Percentiles rank a stretch among this genome's conserved stretches.
Evolutionary conservation across 305 asterid species (phyloP).

Genomic region (Euphrasia arctica): DNA sequence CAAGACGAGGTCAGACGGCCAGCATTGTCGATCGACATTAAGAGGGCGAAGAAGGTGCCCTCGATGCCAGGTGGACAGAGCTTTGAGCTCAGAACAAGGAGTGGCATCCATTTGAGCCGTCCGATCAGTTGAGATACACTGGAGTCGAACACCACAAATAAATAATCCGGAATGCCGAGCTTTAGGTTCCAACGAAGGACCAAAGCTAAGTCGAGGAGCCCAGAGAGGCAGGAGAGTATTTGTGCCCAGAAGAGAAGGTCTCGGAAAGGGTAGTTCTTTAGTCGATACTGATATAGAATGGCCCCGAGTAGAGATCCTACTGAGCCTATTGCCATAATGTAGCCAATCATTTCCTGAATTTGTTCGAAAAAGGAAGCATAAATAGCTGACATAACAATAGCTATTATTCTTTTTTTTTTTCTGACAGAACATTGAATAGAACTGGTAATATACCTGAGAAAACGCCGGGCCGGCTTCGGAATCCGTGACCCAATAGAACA

Average conservation of each 20-base stretch:
- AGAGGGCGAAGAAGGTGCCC: conserved; percentile 90
- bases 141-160: conserved; percentile 73
- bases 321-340: conserved; percentile 77
- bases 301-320: conserved; percentile 79
- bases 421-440: too few relatives aligned
- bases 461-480: conserved; percentile 65
- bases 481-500: conserved; percentile 95
- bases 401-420: too few relatives aligned
- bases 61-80: conserved; percentile 93
- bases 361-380: too few relatives aligned
- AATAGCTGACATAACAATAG: too few relatives aligned
- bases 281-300: conserved; percentile 59
- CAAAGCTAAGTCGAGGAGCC: conserved; percentile 73
- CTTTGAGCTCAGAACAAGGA: conserved; percentile 83
- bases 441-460: conserved; percentile 48
- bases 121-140: conserved; percentile 72
- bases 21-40: conserved; percentile 87
- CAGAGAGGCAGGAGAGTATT: conserved; percentile 65
- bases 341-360: conserved; percentile 71
- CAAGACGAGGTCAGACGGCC: conserved; percentile 83
- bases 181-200: conserved; percentile 73
- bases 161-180: conserved; percentile 62
- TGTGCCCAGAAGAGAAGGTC: conserved; percentile 88
- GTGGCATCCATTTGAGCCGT: conserved; percentile 97
- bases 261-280: conserved; percentile 73